Conservation (phyloP, 768 basidiomycete genomes). For the Mycena metata region DNA sequence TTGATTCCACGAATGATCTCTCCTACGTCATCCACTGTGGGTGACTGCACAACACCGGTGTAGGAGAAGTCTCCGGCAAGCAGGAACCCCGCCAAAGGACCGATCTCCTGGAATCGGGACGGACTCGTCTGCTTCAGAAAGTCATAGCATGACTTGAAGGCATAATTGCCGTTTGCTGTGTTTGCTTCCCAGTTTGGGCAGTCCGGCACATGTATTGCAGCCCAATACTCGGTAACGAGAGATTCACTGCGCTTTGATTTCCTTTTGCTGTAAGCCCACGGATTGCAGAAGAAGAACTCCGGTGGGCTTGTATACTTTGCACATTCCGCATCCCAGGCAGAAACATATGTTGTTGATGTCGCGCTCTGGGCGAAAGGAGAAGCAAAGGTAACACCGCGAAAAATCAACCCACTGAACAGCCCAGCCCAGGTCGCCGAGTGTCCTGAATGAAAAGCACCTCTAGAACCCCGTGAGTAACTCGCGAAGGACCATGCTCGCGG, state of each 20-base stretch:
- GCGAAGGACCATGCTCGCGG: slow-evolving; percentile 13
- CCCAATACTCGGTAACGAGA: neutral
- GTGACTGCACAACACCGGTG: neutral
- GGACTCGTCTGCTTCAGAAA: neutral
- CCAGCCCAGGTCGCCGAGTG: neutral
- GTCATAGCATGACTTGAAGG: neutral
- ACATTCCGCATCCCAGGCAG: neutral
- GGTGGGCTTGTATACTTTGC: neutral
- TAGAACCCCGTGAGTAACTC: neutral
- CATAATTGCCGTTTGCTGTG: neutral
- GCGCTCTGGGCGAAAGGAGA: neutral
- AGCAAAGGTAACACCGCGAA: slow-evolving; percentile 8
- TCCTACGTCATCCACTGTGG: neutral
- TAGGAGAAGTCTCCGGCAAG: slow-evolving; percentile 3
- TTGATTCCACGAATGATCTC: slow-evolving; percentile 5
- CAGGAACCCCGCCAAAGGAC: neutral
- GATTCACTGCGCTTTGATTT: neutral
- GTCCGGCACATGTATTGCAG: neutral
- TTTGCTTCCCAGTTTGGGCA: slow-evolving; percentile 8
- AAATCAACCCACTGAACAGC: slow-evolving; percentile 8
- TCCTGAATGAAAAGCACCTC: neutral
- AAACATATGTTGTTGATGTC: neutral
- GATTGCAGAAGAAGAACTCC: slow-evolving; percentile 12
- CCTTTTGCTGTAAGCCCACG: slow-evolving; percentile 8
- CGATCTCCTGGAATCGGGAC: slow-evolving; percentile 3